Evolutionary conservation across 352 stramenopile genomes (phyloP), one percentile per base, ranked within the genome.

Genomic region (Phytophthora tentaculata): DNA sequence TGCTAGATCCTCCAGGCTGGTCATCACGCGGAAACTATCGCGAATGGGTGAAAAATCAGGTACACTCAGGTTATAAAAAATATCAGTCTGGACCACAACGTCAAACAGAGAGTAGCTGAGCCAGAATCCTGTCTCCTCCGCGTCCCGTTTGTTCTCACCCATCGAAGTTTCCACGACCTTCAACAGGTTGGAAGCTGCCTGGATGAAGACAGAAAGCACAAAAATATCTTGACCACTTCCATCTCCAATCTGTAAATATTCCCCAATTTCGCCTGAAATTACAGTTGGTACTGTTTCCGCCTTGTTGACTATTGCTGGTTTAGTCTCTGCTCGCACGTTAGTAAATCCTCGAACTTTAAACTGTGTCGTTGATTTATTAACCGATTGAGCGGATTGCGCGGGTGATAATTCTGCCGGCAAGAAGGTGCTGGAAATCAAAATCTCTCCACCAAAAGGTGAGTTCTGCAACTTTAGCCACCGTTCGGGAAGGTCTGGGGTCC

Each of bases 21-120:
- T 90, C 53, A 76, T 68, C 35, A 94, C 71, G 5, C 86, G 83
- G 39, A 95, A 95, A 50, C 69, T 88, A 56, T 94, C 86, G 16
- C 81, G 83, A 47, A 95, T 91, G 3, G 83, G 61, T 12, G 79
- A 67, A 59, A 95, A 95, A 28, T 89, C 76, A 3, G 83, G 72
- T 9, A 58, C 29, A 4, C 76, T 63, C 6, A 94, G 66, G 53
- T 90, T 78, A 50, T 79, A 71, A 28, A 95, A 95, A 23, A 94
- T 74, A 48, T 94, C 86, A 0, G 84, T 95, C 53, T 92, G 88
- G 8, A 95, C 85, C 16, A 95, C 81, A 14, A 95, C 77, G 35
- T 90, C 86, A 54, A 95, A 95, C 4, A 95, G 72, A 23, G 86
- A 93, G 56, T 95, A 95, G 52, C 84, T 92, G 39, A 95, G 71